These are phyloP conservation scores for Trypethelium eluteriae DNA, from an alignment of 495 filamentous ascomycete species.

Conservation along the genomic window DNA sequence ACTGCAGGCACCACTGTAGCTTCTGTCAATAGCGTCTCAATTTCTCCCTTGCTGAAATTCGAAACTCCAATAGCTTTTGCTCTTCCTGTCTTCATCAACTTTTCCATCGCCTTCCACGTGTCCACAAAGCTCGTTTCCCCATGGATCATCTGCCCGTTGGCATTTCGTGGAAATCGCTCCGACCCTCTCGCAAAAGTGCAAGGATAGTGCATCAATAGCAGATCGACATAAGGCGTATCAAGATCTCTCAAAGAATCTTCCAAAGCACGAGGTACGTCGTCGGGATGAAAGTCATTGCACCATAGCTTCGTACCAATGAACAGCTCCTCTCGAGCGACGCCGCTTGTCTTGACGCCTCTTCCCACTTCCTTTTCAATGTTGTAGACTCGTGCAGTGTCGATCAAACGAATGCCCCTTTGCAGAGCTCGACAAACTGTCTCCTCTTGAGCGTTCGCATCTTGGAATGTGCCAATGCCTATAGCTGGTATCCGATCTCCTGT, in stretches of 20 bases:
- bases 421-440: slow-evolving; percentile 8
- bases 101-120: slow-evolving; percentile 46
- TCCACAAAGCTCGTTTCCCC: slow-evolving; percentile 8
- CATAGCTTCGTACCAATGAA: slow-evolving; percentile 14
- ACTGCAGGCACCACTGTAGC: slow-evolving; percentile 16
- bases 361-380: slow-evolving; percentile 14
- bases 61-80: slow-evolving; percentile 52
- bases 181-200: slow-evolving; percentile 2
- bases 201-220: slow-evolving; percentile 6
- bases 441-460: slow-evolving; percentile 15
- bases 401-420: slow-evolving; percentile 7
- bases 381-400: slow-evolving; percentile 13
- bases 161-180: slow-evolving; percentile 2
- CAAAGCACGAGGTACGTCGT: not conserved
- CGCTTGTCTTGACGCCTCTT: slow-evolving; percentile 12
- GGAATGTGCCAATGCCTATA: slow-evolving; percentile 15
- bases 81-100: slow-evolving; percentile 49
- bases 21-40: slow-evolving; percentile 11
- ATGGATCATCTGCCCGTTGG: slow-evolving; percentile 7
- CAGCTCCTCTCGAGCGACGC: slow-evolving; percentile 7
- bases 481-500: slow-evolving; percentile 14
- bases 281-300: slow-evolving; percentile 14
- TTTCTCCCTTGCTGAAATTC: slow-evolving; percentile 24
- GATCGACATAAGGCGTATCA: slow-evolving; percentile 14
- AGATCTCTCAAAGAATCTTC: slow-evolving; percentile 15